Conservation (phyloP, 2,329 filamentous ascomycete species). For the Plenodomus tracheiphilus region DNA sequence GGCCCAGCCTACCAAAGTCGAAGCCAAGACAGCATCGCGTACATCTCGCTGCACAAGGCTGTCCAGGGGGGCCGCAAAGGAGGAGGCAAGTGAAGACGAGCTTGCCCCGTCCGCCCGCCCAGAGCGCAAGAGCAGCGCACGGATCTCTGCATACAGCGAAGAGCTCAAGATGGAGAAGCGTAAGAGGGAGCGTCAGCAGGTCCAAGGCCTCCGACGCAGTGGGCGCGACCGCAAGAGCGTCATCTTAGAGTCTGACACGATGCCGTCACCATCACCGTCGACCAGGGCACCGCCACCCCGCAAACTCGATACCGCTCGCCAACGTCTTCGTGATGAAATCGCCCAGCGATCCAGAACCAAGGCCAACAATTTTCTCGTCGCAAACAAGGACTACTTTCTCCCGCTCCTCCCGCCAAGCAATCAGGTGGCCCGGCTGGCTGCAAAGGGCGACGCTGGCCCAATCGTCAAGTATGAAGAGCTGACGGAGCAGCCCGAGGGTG, state of each 20-base stretch:
- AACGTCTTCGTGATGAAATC: conserved; percentile 48
- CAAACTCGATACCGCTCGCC: conserved; percentile 46
- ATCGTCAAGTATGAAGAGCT: conserved; percentile 48
- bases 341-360: conserved; percentile 48
- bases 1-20: background rate
- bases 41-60: background rate
- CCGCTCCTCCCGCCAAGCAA: conserved; percentile 51
- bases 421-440: conserved; percentile 47
- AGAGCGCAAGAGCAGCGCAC: conserved; percentile 14
- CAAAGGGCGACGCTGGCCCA: conserved; percentile 19
- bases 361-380: conserved; percentile 51
- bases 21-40: background rate
- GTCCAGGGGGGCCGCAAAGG: background rate
- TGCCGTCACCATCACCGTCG: conserved; percentile 12
- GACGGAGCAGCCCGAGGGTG: conserved; percentile 48
- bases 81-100: conserved; percentile 26
- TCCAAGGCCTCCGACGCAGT: conserved; percentile 24
- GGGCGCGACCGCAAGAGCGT: conserved; percentile 27
- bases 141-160: conserved; percentile 17
- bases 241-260: conserved; percentile 39
- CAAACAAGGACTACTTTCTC: conserved; percentile 51
- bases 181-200: conserved; percentile 14
- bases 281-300: conserved; percentile 13
- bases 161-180: conserved; percentile 41
- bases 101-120: conserved; percentile 16